Evolutionary conservation across 345 rosid species (phyloP).

Genomic region (Cardiospermum halicacabum): DNA sequence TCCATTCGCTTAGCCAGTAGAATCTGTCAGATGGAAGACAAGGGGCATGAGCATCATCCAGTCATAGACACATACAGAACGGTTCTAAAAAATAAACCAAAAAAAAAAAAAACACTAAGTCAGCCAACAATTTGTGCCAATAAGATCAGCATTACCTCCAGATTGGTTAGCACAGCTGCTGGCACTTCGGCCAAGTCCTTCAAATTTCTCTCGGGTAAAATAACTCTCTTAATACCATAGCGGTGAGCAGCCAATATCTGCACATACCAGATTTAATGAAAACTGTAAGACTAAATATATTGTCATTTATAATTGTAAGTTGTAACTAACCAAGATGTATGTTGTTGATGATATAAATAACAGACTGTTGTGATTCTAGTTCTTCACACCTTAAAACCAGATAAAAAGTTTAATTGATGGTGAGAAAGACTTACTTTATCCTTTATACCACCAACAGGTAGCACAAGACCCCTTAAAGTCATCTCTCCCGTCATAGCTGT

Average conservation of each 20-base stretch:
- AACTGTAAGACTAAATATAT: background rate
- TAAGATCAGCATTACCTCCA: constrained; percentile 58
- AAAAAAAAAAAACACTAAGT: background rate
- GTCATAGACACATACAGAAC: no score
- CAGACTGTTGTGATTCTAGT: no score
- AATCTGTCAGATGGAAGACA: constrained; percentile 38
- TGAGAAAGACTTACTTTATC: constrained; percentile 56
- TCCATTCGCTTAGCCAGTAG: constrained; percentile 88
- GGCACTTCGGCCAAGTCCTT: constrained; percentile 98
- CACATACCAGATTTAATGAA: constrained; percentile 19
- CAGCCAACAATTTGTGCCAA: background rate
- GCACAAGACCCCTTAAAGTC: constrained; percentile 93
- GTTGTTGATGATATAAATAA: no score
- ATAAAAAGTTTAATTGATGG: constrained; percentile 6
- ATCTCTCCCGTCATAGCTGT: constrained; percentile 99
- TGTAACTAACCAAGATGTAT: background rate
- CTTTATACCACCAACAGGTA: constrained; percentile 97
- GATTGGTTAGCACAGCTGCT: constrained; percentile 63
- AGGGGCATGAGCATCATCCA: background rate
- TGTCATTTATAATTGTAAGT: background rate
- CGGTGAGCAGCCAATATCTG: constrained; percentile 98
- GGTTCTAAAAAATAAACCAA: background rate
- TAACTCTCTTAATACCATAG: constrained; percentile 84
- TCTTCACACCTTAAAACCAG: background rate
- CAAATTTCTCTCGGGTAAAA: constrained; percentile 87